phyloP scores from a whole-genome alignment of 2,329 filamentous ascomycete genomes.

The Beauveria brongniartii region DNA sequence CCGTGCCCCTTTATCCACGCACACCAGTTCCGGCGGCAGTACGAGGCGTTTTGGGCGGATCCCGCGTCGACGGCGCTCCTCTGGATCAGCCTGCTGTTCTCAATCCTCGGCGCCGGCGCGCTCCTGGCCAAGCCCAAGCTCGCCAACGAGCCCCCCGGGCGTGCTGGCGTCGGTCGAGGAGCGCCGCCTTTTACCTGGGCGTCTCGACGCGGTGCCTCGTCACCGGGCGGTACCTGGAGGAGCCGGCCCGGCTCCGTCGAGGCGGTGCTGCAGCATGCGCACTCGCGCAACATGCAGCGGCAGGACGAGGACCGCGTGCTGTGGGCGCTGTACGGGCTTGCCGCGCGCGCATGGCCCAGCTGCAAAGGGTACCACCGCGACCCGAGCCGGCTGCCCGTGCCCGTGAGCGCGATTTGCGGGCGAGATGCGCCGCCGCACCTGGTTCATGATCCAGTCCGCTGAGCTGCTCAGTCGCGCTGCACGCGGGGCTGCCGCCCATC shows the following conservation, averaged over 20 bases:
- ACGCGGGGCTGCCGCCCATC: constrained; percentile 45
- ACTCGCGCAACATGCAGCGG: constrained; percentile 33
- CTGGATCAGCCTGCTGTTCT: constrained; percentile 44
- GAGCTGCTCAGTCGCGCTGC: constrained; percentile 41
- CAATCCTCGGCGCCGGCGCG: constrained; percentile 34
- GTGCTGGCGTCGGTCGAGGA: constrained; percentile 17
- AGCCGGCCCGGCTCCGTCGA: constrained; percentile 38
- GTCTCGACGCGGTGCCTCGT: constrained; percentile 39
- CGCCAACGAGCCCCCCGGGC: constrained; percentile 14
- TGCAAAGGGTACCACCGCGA: constrained; percentile 46
- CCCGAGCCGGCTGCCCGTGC: constrained; percentile 29
- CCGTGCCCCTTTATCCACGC: constrained; percentile 32
- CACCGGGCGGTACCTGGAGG: constrained; percentile 39
- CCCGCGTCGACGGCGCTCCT: constrained; percentile 33
- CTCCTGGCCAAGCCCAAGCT: constrained; percentile 27
- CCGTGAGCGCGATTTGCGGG: constrained; percentile 38
- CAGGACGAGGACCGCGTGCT: constrained; percentile 35
- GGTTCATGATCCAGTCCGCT: constrained; percentile 39
- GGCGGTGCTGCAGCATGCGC: constrained; percentile 38
- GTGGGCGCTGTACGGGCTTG: constrained; percentile 40
- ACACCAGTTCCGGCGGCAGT: constrained; percentile 39
- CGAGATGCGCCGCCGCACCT: constrained; percentile 42
- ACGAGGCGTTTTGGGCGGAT: constrained; percentile 38
- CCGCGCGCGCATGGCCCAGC: constrained; percentile 41
- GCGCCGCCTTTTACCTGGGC: constrained; percentile 24